These are phyloP conservation scores for Tricholoma terreum DNA, from an alignment of 768 basidiomycete species.

Conservation along the genomic window DNA sequence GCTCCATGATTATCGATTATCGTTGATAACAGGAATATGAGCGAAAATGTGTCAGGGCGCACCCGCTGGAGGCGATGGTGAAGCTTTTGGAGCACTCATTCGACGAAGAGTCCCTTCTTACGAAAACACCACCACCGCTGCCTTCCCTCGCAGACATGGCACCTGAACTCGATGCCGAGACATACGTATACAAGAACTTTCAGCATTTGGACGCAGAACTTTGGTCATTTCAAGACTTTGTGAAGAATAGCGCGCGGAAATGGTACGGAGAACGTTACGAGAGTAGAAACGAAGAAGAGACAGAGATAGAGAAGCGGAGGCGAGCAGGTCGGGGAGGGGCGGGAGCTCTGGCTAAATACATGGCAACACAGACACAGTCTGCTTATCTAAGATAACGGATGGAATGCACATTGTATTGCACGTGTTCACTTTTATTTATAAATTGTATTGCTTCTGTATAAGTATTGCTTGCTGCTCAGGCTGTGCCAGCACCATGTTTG, in stretches of 20 bases:
- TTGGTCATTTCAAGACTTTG: slow-evolving; percentile 85
- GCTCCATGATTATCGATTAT: slow-evolving; percentile 1
- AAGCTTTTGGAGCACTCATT: slow-evolving; percentile 31
- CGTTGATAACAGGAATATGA: slow-evolving; percentile 62
- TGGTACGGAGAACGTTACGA: slow-evolving; percentile 49
- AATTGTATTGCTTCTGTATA: too few relatives aligned
- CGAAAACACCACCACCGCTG: slow-evolving; percentile 40
- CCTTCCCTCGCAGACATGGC: slow-evolving; percentile 32
- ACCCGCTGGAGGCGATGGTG: slow-evolving; percentile 48
- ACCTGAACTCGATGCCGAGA: slow-evolving; percentile 48
- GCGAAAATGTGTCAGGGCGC: slow-evolving; percentile 49
- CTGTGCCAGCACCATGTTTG: slow-evolving; percentile 7
- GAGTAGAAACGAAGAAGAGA: background rate
- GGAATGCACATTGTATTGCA: too few relatives aligned
- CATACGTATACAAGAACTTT: slow-evolving; percentile 66
- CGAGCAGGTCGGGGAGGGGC: background rate
- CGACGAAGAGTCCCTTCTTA: slow-evolving; percentile 35
- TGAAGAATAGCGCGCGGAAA: slow-evolving; percentile 70
- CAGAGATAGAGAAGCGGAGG: slow-evolving; percentile 1
- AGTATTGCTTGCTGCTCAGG: too few relatives aligned
- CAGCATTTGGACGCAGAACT: slow-evolving; percentile 49
- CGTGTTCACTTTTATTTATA: too few relatives aligned
- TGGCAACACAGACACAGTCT: background rate
- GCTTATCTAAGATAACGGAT: too few relatives aligned
- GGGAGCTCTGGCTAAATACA: slow-evolving; percentile 6